Conservation (phyloP, 2,329 filamentous ascomycete genomes). For the Septoria linicola region DNA sequence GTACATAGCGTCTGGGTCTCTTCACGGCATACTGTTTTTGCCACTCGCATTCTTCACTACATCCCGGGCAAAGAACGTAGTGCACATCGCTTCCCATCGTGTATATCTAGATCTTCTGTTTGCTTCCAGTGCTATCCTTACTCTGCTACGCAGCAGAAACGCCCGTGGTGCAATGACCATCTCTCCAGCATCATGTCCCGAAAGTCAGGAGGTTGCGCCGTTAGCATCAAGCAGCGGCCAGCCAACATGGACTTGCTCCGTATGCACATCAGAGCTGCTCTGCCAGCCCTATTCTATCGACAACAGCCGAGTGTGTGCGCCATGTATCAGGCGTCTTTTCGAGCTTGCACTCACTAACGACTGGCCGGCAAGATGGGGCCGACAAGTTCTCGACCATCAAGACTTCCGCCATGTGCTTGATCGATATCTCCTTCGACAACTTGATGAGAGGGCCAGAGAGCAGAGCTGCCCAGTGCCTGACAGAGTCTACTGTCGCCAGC, state of each 20-base stretch:
- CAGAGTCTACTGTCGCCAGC: constrained; percentile 23
- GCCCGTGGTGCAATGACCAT: no score
- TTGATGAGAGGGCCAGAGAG: constrained; percentile 15
- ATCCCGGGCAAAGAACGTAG: no score
- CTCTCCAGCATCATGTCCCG: no score
- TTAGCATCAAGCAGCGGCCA: constrained; percentile 3
- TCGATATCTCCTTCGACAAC: constrained; percentile 11
- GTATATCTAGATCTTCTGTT: no score
- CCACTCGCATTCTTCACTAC: no score
- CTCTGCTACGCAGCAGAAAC: no score
- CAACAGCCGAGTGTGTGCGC: constrained; percentile 9
- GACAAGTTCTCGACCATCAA: constrained; percentile 15
- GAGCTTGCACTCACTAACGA: constrained; percentile 16
- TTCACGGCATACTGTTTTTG: no score
- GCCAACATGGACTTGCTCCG: constrained; percentile 9
- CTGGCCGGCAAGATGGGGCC: constrained; percentile 25
- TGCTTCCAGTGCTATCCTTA: no score
- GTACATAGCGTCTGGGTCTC: no score
- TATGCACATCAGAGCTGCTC: constrained; percentile 7
- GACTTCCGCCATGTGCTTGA: constrained; percentile 20
- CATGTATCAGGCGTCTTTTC: constrained; percentile 24
- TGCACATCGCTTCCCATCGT: no score
- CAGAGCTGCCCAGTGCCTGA: constrained; percentile 13
- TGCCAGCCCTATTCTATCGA: constrained; percentile 2
- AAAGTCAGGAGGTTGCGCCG: neutral